Evolutionary conservation across 352 stramenopile species (phyloP).

Genomic region (Pythium folliculosum): DNA sequence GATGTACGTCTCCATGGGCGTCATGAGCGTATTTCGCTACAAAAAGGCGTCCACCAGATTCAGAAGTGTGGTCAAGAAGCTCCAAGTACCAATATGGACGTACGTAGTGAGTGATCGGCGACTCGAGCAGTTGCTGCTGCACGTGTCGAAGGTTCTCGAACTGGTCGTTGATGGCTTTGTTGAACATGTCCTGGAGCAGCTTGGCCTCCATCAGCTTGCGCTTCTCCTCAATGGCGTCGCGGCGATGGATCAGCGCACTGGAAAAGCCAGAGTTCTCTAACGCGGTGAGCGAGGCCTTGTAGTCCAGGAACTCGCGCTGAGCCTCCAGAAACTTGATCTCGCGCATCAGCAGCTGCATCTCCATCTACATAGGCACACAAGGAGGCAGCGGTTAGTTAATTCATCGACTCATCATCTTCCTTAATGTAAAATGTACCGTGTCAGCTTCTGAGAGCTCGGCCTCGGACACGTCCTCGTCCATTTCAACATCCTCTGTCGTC

Average conservation of each 20-base stretch:
- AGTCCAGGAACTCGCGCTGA: constrained; percentile 55
- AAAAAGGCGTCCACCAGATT: neutral
- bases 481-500: neutral
- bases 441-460: neutral
- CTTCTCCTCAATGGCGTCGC: constrained; percentile 32
- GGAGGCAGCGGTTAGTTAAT: neutral
- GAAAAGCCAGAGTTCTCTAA: neutral
- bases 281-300: constrained; percentile 33
- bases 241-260: constrained; percentile 10
- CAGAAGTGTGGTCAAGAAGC: neutral
- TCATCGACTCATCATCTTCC: neutral
- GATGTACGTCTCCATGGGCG: constrained; percentile 66
- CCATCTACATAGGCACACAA: constrained; percentile 2
- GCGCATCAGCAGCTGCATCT: constrained; percentile 40
- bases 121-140: constrained; percentile 42
- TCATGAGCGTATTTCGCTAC: constrained; percentile 65
- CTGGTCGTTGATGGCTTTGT: constrained; percentile 36
- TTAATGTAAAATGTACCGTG: too few species aligned
- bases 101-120: constrained; percentile 60
- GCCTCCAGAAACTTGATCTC: constrained; percentile 62
- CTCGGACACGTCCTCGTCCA: neutral
- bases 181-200: constrained; percentile 36
- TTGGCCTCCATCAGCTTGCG: constrained; percentile 31
- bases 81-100: neutral
- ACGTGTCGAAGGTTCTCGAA: constrained; percentile 43